Evolutionary conservation across 2,329 filamentous ascomycete species (phyloP).

Genomic region (Phaeomoniella chlamydospora): DNA sequence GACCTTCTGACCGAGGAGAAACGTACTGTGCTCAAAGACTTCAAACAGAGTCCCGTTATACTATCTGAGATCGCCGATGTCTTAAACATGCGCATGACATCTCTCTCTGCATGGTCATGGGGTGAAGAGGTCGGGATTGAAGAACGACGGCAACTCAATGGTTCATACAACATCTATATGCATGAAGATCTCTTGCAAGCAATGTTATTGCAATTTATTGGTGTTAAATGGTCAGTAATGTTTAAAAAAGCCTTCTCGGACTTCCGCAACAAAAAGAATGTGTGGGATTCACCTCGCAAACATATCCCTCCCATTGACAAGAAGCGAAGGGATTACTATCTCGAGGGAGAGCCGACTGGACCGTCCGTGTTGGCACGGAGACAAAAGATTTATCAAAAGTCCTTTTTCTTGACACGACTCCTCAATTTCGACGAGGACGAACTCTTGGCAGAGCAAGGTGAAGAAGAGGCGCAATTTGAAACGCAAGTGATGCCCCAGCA

Average conservation of each 20-base stretch:
- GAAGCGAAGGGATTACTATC: conserved; percentile 30
- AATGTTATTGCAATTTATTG: conserved; percentile 30
- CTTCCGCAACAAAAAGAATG: conserved; percentile 14
- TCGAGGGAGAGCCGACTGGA: conserved; percentile 11
- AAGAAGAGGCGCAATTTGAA: conserved; percentile 4
- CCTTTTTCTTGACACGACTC: conserved; percentile 44
- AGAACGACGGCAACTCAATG: conserved; percentile 8
- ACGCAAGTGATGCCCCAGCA: not conserved
- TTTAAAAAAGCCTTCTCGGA: conserved; percentile 13
- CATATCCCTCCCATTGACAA: conserved; percentile 21
- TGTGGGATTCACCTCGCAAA: conserved; percentile 24
- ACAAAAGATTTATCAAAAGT: conserved; percentile 21
- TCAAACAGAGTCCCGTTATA: conserved; percentile 22
- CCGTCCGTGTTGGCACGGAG: conserved; percentile 17
- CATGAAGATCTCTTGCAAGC: conserved; percentile 31
- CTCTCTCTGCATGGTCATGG: conserved; percentile 28
- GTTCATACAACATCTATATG: conserved; percentile 31
- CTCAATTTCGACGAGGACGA: conserved; percentile 25
- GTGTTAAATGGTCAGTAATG: conserved; percentile 18
- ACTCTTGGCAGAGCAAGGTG: conserved; percentile 16
- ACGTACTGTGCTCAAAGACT: conserved; percentile 22
- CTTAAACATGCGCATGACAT: conserved; percentile 26
- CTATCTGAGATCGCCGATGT: conserved; percentile 28
- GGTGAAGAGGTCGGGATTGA: conserved; percentile 4
- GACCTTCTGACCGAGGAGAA: conserved; percentile 29